These are phyloP conservation scores for Malania oleifera DNA, from an alignment of 164 flowering plant genomes.

Conservation along the genomic window DNA sequence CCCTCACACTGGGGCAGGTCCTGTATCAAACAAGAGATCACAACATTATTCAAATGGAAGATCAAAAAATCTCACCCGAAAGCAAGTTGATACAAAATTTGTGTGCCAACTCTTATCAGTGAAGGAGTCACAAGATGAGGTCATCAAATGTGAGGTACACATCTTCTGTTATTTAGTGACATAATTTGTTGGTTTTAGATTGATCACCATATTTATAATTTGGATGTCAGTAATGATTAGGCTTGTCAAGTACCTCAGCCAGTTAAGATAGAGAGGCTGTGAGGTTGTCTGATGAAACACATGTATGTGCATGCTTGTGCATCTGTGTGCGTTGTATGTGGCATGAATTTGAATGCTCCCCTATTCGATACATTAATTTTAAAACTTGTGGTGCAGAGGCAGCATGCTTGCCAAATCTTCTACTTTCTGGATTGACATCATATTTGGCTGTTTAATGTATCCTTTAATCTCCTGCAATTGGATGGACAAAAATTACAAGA, in stretches of 20 bases:
- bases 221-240: too few relatives aligned
- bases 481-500: neutral
- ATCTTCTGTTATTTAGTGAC: constrained; percentile 4
- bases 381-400: neutral
- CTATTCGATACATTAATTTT: too few relatives aligned
- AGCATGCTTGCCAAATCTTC: neutral
- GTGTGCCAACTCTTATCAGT: constrained; percentile 47
- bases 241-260: neutral
- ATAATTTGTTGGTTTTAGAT: neutral
- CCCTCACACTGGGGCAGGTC: constrained; percentile 37
- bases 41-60: constrained; percentile 29
- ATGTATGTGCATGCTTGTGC: too few relatives aligned
- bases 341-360: neutral
- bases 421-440: neutral
- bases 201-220: neutral
- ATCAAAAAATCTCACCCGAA: constrained; percentile 36
- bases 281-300: too few relatives aligned
- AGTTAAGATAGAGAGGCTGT: neutral
- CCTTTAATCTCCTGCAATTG: neutral
- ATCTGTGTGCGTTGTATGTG: neutral
- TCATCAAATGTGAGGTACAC: constrained; percentile 63
- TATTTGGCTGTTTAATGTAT: too few relatives aligned
- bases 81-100: constrained; percentile 51
- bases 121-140: constrained; percentile 67
- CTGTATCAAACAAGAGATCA: constrained; percentile 40